Percentiles rank a stretch among this genome's conserved stretches.
Conservation (phyloP, 495 filamentous ascomycete genomes). For the Friedmanniomyces endolithicus region DNA sequence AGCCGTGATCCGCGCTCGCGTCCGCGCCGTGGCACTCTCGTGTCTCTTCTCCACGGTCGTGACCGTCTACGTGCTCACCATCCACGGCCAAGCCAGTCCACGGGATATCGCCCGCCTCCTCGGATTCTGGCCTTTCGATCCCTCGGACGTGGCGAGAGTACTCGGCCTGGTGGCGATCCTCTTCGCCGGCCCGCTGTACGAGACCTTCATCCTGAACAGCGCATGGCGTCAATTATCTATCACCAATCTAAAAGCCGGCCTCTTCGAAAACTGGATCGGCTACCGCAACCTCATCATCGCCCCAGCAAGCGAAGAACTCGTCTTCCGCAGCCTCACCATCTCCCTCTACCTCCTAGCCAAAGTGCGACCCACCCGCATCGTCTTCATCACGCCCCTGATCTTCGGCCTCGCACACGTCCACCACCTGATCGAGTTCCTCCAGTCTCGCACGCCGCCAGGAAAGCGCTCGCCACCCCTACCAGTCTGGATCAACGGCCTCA, state of each 20-base stretch:
- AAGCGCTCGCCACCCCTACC: conserved; percentile 64
- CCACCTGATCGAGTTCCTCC: conserved; percentile 81
- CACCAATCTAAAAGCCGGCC: conserved; percentile 16
- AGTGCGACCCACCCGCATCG: conserved; percentile 30
- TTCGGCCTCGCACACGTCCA: conserved; percentile 94
- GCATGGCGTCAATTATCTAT: conserved; percentile 55
- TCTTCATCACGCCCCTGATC: conserved; percentile 74
- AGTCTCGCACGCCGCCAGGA: conserved; percentile 7
- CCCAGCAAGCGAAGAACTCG: conserved; percentile 81
- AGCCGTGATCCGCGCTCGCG: conserved; percentile 75
- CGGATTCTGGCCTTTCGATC: conserved; percentile 61
- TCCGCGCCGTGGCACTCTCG: conserved; percentile 61
- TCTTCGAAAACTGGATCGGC: conserved; percentile 36
- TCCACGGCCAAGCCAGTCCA: conserved; percentile 34
- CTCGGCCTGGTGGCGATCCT: conserved; percentile 62
- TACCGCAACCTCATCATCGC: conserved; percentile 52
- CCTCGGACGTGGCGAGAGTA: conserved; percentile 45
- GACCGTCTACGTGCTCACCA: conserved; percentile 49
- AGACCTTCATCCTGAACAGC: conserved; percentile 55
- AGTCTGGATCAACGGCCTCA: conserved; percentile 42
- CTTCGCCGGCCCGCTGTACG: conserved; percentile 76
- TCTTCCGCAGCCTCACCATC: conserved; percentile 77
- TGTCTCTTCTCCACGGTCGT: conserved; percentile 47
- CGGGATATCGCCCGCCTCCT: conserved; percentile 48
- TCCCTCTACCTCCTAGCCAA: conserved; percentile 70